Base-by-base conservation (phyloP, 2,329 filamentous ascomycete genomes). In the Aureobasidium sp. region DNA sequence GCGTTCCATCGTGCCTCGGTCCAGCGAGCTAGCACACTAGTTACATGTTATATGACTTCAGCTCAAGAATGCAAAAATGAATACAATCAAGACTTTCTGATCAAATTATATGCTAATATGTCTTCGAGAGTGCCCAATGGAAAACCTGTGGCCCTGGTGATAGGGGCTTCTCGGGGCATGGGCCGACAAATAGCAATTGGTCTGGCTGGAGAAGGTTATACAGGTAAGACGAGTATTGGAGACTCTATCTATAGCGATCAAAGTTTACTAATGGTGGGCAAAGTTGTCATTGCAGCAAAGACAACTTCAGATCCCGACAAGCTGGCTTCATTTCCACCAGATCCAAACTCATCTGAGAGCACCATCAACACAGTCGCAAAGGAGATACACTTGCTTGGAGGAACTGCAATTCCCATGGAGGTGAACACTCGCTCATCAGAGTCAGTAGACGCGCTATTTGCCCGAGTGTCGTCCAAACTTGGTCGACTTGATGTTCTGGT, bases 121-220 rank as follows among this genome's bases (percentile, higher is more conserved):
- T 32, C 9, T 15, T 4, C 34, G 43, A 44, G 4, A 29, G 20
- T 1, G 39, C 26, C 10, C 36, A 55, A 36, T 20, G 20, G 20
- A 32, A 55, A 41, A 32, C 17, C 51, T 41, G 69, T 72, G 27
- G 70, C 70, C 5, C 52, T 73, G 36, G 68, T 73, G 9, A 66
- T 73, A 5, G 71, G 71, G n/a, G 69, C 88, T 2, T 92, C 89
- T 0, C 79, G 90, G 65, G 90, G 90, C 41, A 93, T 95, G 66
- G 90, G 90, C 50, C 80, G 89, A 44, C 90, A 94, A 72, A 79
- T 94, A 43, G 89, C 90, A 62, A 82, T 95, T 68, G 88, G 91
- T 70, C 79, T 95, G 3, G 87, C 89, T 8, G 84, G 78, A 67
- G 81, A 86, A 66, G 86, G 84, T 41, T 93, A 92, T 71, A 78